A percentile compares a stretch with the other conserved stretches of the same genome.
Conservation (phyloP, 768 basidiomycete genomes). For the Scleroderma bovista region DNA sequence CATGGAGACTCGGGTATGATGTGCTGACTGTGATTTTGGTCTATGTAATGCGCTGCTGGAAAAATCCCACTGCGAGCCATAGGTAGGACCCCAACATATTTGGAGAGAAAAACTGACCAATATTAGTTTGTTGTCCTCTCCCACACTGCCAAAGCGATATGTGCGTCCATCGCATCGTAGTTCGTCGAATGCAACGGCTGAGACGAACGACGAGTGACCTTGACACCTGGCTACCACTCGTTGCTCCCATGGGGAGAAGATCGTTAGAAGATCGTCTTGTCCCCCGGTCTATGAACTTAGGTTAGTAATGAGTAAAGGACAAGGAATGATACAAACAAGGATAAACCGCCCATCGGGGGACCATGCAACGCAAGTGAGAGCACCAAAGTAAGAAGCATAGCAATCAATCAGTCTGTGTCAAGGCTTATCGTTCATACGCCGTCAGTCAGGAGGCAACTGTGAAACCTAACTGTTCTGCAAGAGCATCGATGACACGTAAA, state of each 20-base stretch:
- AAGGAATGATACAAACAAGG: constrained; percentile 40
- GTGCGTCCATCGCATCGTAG: constrained; percentile 81
- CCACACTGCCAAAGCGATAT: constrained; percentile 93
- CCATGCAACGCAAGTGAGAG: constrained; percentile 88
- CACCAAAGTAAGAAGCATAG: constrained; percentile 92
- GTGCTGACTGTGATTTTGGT: constrained; percentile 68
- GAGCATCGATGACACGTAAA: constrained; percentile 82
- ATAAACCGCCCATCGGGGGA: constrained; percentile 95
- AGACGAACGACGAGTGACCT: constrained; percentile 94
- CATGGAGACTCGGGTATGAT: constrained; percentile 72
- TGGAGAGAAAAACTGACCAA: constrained; percentile 45
- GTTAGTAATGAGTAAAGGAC: neutral
- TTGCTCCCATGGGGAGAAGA: constrained; percentile 93
- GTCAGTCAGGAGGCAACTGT: neutral
- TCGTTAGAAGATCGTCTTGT: constrained; percentile 93
- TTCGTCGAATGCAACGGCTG: constrained; percentile 86
- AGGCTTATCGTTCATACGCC: neutral
- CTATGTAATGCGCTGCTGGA: constrained; percentile 87
- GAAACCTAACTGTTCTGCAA: constrained; percentile 70
- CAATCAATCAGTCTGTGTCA: constrained; percentile 77
- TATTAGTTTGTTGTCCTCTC: constrained; percentile 94
- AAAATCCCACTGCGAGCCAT: constrained; percentile 77
- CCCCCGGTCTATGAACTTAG: constrained; percentile 69
- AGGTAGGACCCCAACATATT: neutral
- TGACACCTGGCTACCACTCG: constrained; percentile 94